phyloP scores from a whole-genome alignment of 2,329 filamentous ascomycete genomes.

The Sclerotinia spermophila region DNA sequence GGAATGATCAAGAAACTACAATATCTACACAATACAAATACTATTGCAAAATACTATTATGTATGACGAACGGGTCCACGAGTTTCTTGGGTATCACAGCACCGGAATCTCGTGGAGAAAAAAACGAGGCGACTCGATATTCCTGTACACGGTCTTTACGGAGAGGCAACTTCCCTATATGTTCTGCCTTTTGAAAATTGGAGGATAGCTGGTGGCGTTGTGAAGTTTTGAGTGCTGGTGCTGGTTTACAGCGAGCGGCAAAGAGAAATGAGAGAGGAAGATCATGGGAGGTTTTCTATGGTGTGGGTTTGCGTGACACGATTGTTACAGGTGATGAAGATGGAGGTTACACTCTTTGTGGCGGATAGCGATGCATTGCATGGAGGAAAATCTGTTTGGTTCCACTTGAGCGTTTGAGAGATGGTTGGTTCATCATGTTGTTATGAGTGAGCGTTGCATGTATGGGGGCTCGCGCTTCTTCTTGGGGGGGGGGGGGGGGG shows the following conservation, averaged over 20 bases:
- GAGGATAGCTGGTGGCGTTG: not conserved
- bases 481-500: too few species aligned
- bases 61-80: conserved; percentile 23
- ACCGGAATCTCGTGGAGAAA: conserved; percentile 32
- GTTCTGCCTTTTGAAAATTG: not conserved
- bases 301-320: not conserved
- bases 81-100: conserved; percentile 32
- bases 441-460: not conserved
- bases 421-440: not conserved
- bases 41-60: conserved; percentile 27
- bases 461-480: not conserved
- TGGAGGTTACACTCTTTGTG: conserved; percentile 1
- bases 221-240: not conserved
- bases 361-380: not conserved
- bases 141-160: conserved; percentile 32
- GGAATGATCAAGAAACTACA: not conserved
- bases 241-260: conserved; percentile 28
- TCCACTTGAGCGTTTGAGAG: not conserved
- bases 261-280: conserved; percentile 15
- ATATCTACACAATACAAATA: not conserved
- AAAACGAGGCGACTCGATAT: conserved; percentile 35
- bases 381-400: conserved; percentile 2
- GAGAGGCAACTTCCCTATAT: conserved; percentile 24
- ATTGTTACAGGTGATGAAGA: not conserved
- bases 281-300: not conserved